Percentiles rank a stretch among this genome's conserved stretches.
Conservation (phyloP, 768 basidiomycete species). For the Clavulina sp. region DNA sequence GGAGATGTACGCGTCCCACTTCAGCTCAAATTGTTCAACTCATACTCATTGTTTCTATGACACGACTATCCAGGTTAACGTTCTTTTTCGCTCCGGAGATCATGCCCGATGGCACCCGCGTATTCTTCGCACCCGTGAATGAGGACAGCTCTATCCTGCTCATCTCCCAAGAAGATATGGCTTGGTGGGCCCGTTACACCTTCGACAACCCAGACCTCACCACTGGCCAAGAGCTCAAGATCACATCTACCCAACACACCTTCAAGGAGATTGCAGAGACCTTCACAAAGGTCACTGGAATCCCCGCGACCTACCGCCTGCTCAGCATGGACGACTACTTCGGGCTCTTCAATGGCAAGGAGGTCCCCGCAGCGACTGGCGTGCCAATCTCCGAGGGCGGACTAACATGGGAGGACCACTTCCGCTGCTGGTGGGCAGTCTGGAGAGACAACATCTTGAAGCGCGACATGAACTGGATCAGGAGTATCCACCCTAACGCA, state of each 20-base stretch:
- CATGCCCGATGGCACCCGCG: conserved; percentile 23
- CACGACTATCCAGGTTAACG: no score
- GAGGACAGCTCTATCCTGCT: conserved; percentile 22
- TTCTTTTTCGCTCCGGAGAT: not conserved
- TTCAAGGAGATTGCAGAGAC: conserved; percentile 23
- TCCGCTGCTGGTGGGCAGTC: conserved; percentile 27
- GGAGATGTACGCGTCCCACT: conserved; percentile 18
- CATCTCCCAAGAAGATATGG: conserved; percentile 25
- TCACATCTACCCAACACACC: conserved; percentile 23
- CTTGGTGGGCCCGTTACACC: conserved; percentile 25
- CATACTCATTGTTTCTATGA: no score
- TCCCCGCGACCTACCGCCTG: conserved; percentile 20
- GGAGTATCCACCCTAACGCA: conserved; percentile 20
- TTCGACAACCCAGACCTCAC: conserved; percentile 23
- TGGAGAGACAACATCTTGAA: conserved; percentile 29
- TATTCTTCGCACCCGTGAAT: conserved; percentile 23
- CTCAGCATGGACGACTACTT: conserved; percentile 22
- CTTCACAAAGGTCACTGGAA: conserved; percentile 24
- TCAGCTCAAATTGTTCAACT: not conserved
- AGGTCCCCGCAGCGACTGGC: conserved; percentile 19
- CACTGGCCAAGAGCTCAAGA: conserved; percentile 22
- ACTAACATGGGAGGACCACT: conserved; percentile 21
- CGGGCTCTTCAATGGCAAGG: conserved; percentile 16
- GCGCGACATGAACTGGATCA: conserved; percentile 29
- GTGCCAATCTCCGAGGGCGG: conserved; percentile 13